phyloP scores from a whole-genome alignment of 352 stramenopile species.

The Phytopythium cucurbitacearum region DNA sequence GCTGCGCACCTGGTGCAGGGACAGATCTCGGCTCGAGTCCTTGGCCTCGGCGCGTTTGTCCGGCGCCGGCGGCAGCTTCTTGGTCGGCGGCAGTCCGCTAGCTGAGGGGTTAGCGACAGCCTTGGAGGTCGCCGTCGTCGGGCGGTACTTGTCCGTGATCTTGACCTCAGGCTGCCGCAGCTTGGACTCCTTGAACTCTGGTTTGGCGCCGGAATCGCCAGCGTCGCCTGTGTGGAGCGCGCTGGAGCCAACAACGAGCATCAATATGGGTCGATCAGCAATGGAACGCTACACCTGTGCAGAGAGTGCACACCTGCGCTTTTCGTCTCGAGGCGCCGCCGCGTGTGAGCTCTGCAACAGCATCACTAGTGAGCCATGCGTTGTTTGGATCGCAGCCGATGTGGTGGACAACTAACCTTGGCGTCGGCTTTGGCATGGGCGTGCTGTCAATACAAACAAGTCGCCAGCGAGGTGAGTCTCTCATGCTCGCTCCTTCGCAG shows the following conservation, averaged over 20 bases:
- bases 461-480: too few relatives aligned
- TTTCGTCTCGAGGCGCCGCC: not conserved
- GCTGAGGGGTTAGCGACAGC: constrained; percentile 1
- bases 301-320: constrained; percentile 2
- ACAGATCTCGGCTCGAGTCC: constrained; percentile 16
- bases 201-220: constrained; percentile 10
- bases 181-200: constrained; percentile 57
- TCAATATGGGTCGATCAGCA: not conserved
- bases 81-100: constrained; percentile 8
- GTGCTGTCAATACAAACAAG: not conserved
- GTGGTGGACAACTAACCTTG: not conserved
- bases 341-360: not conserved
- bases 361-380: not conserved
- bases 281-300: not conserved
- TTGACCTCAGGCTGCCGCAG: constrained; percentile 64
- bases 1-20: constrained; percentile 62
- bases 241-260: not conserved
- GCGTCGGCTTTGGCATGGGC: not conserved
- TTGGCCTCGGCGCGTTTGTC: constrained; percentile 53
- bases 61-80: constrained; percentile 41
- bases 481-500: too few relatives aligned
- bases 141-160: constrained; percentile 38
- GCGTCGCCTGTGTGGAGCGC: constrained; percentile 11
- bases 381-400: not conserved
- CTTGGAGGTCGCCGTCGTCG: constrained; percentile 12